Evolutionary conservation across 345 rosid genomes (phyloP).

Genomic region (Gynandropsis gynandra): DNA sequence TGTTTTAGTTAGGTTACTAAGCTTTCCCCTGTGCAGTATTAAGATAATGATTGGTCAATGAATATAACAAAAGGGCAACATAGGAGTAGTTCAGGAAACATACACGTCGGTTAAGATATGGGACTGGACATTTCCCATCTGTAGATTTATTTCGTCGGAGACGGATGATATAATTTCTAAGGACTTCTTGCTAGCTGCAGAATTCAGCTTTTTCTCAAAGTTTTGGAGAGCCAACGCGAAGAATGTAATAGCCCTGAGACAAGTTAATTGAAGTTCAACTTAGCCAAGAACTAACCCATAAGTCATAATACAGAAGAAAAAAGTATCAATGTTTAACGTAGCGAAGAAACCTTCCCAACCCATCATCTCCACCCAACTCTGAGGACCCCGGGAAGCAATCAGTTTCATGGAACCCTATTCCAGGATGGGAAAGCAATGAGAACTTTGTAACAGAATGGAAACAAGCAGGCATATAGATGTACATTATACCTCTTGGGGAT

Average conservation of each 20-base stretch:
- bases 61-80: slow-evolving; percentile 13
- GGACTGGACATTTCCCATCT: slow-evolving; percentile 56
- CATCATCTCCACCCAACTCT: slow-evolving; percentile 54
- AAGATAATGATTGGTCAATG: slow-evolving; percentile 20
- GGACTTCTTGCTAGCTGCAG: slow-evolving; percentile 59
- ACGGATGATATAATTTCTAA: slow-evolving; percentile 65
- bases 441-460: slow-evolving; percentile 7
- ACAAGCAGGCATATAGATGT: slow-evolving; percentile 14
- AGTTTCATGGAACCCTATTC: slow-evolving; percentile 39
- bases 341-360: slow-evolving; percentile 56
- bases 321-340: slow-evolving; percentile 10
- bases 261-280: slow-evolving; percentile 26
- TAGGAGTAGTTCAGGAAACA: slow-evolving; percentile 24
- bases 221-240: slow-evolving; percentile 63
- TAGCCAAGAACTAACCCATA: slow-evolving; percentile 16
- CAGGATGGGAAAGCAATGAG: slow-evolving; percentile 11
- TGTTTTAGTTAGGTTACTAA: slow-evolving; percentile 45
- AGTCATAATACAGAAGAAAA: slow-evolving; percentile 8
- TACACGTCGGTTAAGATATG: slow-evolving; percentile 71
- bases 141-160: slow-evolving; percentile 53
- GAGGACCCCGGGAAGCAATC: slow-evolving; percentile 41
- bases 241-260: slow-evolving; percentile 56
- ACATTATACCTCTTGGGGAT: slow-evolving; percentile 46
- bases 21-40: slow-evolving; percentile 48
- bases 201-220: slow-evolving; percentile 55